phyloP scores from a whole-genome alignment of 345 rosid genomes.

The Populus nigra region DNA sequence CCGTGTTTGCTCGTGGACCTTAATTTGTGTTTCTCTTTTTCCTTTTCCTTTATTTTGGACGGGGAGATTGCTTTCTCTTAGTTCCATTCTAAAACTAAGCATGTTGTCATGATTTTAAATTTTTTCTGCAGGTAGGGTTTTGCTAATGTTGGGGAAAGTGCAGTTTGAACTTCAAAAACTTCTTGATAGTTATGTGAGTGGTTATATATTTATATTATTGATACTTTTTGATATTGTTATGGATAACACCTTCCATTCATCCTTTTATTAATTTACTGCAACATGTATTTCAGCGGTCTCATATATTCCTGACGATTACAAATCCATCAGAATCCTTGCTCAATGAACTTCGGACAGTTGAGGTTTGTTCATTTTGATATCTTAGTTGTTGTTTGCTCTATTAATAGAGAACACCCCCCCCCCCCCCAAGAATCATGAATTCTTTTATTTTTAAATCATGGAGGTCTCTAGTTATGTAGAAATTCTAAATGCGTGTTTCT shows the following conservation, averaged over 20 bases:
- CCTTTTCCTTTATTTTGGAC: neutral
- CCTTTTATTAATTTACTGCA: conserved; percentile 10
- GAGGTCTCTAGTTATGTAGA: neutral
- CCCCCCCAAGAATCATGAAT: neutral
- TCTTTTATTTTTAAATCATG: neutral
- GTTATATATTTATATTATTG: neutral
- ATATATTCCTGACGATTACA: conserved; percentile 74
- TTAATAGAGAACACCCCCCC: neutral
- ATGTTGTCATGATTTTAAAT: neutral
- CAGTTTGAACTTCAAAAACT: conserved; percentile 86
- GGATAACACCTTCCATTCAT: neutral
- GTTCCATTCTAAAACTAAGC: conserved; percentile 1
- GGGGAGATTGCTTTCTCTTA: neutral
- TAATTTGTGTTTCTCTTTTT: neutral
- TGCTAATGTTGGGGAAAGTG: conserved; percentile 72
- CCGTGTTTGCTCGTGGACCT: neutral
- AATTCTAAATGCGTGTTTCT: neutral
- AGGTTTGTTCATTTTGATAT: conserved; percentile 57
- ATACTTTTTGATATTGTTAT: conserved; percentile 1
- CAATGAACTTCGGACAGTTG: conserved; percentile 86
- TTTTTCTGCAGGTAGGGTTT: conserved; percentile 55
- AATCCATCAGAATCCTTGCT: conserved; percentile 92
- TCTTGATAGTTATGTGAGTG: conserved; percentile 89
- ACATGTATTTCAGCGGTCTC: conserved; percentile 62
- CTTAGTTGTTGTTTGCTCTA: conserved; percentile 14